phyloP scores from a whole-genome alignment of 169 alveolate genomes.

The Eimeria mitis region DNA sequence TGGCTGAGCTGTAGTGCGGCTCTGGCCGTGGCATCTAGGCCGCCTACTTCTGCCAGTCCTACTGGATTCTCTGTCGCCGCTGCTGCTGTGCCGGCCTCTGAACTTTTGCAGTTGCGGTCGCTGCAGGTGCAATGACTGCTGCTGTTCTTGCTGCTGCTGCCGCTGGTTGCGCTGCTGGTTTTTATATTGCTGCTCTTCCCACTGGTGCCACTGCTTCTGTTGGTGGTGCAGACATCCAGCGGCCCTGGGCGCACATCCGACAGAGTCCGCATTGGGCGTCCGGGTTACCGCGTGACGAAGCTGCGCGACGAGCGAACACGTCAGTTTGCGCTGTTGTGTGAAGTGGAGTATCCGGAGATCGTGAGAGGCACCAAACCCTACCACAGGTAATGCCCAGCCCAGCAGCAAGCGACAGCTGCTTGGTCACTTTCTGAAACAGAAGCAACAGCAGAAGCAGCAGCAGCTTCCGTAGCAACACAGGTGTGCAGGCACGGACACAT shows the following conservation, averaged over 20 bases:
- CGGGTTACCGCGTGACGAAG: constrained; percentile 98
- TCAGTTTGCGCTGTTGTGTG: constrained; percentile 97
- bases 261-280: constrained; percentile 97
- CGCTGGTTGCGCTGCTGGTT: not conserved
- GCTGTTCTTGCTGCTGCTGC: not conserved
- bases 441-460: not conserved
- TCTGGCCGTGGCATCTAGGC: not conserved
- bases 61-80: not conserved
- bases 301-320: constrained; percentile 95
- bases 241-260: constrained; percentile 77
- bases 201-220: not conserved
- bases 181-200: not conserved
- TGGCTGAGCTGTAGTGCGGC: not conserved
- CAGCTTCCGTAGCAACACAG: not conserved
- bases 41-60: not conserved
- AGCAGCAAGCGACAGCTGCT: not conserved
- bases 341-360: constrained; percentile 97
- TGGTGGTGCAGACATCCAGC: constrained; percentile 60
- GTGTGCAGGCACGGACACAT: not conserved
- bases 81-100: not conserved
- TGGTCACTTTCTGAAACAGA: not conserved
- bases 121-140: not conserved
- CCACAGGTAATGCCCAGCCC: constrained; percentile 89
- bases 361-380: constrained; percentile 86
- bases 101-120: not conserved